Percentiles rank a stretch among this genome's conserved stretches.
Evolutionary conservation across 2,329 filamentous ascomycete species (phyloP).

Genomic region (Elsinoe arachidis): DNA sequence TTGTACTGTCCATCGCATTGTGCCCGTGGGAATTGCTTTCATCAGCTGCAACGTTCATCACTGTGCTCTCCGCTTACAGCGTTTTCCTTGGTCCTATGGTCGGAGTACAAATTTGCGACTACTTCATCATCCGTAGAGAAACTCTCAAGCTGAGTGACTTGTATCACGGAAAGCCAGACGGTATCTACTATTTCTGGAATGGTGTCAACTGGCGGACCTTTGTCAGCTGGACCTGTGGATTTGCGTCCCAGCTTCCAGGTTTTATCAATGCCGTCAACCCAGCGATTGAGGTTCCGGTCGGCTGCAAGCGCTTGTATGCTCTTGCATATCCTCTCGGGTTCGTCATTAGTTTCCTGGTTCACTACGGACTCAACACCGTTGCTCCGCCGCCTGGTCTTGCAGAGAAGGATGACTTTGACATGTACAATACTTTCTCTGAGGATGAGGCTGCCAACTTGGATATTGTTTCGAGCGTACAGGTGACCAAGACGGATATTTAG

Average conservation of each 20-base stretch:
- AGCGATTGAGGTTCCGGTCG: slow-evolving; percentile 29
- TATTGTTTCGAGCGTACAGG: slow-evolving; percentile 15
- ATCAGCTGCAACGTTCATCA: slow-evolving; percentile 39
- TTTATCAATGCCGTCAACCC: slow-evolving; percentile 39
- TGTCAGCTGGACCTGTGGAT: slow-evolving; percentile 32
- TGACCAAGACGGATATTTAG: slow-evolving; percentile 3
- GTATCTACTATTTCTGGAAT: slow-evolving; percentile 36
- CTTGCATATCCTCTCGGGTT: slow-evolving; percentile 36
- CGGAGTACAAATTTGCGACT: slow-evolving; percentile 40
- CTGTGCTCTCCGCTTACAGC: slow-evolving; percentile 37
- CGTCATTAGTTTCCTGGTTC: slow-evolving; percentile 31
- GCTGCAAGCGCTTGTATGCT: slow-evolving; percentile 34
- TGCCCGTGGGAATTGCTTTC: slow-evolving; percentile 47
- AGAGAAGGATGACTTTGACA: slow-evolving; percentile 27
- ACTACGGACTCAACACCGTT: slow-evolving; percentile 26
- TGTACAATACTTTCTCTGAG: slow-evolving; percentile 27
- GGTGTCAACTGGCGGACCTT: slow-evolving; percentile 40
- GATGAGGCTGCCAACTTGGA: slow-evolving; percentile 21
- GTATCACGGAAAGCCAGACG: slow-evolving; percentile 30
- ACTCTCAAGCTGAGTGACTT: slow-evolving; percentile 37
- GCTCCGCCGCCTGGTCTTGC: slow-evolving; percentile 27
- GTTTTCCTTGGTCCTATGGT: slow-evolving; percentile 40
- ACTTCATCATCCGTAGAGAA: slow-evolving; percentile 35
- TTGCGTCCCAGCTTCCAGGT: slow-evolving; percentile 21
- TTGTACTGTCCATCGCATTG: slow-evolving; percentile 37